A percentile compares a stretch with the other conserved stretches of the same genome.
Evolutionary conservation across 1,139 yeast species (phyloP).

Genomic region (Hansenula sp.): DNA sequence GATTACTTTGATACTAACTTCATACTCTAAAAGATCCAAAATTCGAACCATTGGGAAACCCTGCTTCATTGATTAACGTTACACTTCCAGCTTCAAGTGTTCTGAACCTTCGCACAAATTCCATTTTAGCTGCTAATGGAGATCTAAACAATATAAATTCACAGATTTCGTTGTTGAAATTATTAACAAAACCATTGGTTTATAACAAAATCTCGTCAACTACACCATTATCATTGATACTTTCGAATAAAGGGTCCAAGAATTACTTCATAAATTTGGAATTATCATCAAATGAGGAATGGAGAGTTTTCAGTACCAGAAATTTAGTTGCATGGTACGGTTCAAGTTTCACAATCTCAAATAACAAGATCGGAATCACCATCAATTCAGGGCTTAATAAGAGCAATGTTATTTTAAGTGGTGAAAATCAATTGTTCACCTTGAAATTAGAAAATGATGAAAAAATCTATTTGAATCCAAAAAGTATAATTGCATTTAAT

Average conservation of each 20-base stretch:
- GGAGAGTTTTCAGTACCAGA: conserved; percentile 12
- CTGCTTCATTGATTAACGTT: conserved; percentile 39
- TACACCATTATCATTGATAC: conserved; percentile 18
- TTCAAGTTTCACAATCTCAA: conserved; percentile 1
- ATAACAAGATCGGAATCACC: not conserved
- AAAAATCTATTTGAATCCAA: conserved; percentile 9
- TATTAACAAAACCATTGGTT: conserved; percentile 11
- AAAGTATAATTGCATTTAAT: conserved; percentile 10
- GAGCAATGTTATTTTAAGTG: conserved; percentile 12
- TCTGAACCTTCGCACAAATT: conserved; percentile 39
- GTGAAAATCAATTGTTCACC: conserved; percentile 3
- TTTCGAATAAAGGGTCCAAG: conserved; percentile 14
- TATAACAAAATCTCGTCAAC: conserved; percentile 22
- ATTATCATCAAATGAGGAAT: conserved; percentile 2
- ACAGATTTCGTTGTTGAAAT: conserved; percentile 12
- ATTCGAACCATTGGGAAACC: conserved; percentile 42
- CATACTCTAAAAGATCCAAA: too few species aligned
- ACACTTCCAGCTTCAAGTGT: conserved; percentile 47
- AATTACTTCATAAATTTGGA: conserved; percentile 15
- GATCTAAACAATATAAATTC: conserved; percentile 22
- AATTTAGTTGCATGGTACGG: conserved; percentile 18
- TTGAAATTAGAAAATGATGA: conserved; percentile 9
- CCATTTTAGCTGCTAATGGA: conserved; percentile 45
- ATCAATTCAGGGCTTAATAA: conserved; percentile 3
- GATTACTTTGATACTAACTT: not conserved